Conservation (phyloP, 371 early-diverging fungal genomes). For the Rhizomucor miehei region DNA sequence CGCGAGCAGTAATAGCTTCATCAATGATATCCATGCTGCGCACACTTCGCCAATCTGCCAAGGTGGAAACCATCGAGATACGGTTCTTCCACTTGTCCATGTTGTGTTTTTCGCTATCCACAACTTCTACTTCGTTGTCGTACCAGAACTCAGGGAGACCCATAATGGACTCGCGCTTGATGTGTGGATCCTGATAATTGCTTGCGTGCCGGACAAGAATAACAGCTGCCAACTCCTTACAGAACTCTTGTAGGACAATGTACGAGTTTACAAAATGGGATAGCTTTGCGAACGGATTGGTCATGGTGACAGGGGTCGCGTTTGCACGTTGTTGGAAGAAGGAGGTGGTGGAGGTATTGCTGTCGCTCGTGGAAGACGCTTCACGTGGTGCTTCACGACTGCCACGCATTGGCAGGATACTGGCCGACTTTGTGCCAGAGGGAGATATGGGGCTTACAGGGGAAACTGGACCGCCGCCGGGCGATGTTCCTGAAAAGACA, state of each 20-base stretch:
- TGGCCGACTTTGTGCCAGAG: slow-evolving; percentile 29
- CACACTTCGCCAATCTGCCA: slow-evolving; percentile 43
- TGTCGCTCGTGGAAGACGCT: not conserved
- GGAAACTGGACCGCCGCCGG: slow-evolving; percentile 10
- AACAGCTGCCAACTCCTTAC: slow-evolving; percentile 63
- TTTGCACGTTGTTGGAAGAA: slow-evolving; percentile 49
- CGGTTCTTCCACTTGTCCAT: slow-evolving; percentile 49
- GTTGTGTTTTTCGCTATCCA: slow-evolving; percentile 18
- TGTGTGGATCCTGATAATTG: slow-evolving; percentile 35
- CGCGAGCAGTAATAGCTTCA: slow-evolving; percentile 39
- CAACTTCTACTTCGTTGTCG: slow-evolving; percentile 21
- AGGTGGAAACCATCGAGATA: slow-evolving; percentile 40
- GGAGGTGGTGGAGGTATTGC: slow-evolving; percentile 23
- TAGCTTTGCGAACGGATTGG: slow-evolving; percentile 50
- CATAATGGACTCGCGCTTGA: slow-evolving; percentile 26
- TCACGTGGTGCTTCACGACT: slow-evolving; percentile 6
- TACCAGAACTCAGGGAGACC: slow-evolving; percentile 11
- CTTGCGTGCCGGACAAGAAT: slow-evolving; percentile 57
- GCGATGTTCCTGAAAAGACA: slow-evolving; percentile 24
- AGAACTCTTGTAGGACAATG: slow-evolving; percentile 64
- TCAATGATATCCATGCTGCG: slow-evolving; percentile 44
- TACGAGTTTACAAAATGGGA: slow-evolving; percentile 63
- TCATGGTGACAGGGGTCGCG: slow-evolving; percentile 51
- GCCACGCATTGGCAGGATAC: slow-evolving; percentile 15
- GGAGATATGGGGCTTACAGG: slow-evolving; percentile 33